Evolutionary conservation across 2,329 filamentous ascomycete genomes (phyloP), one percentile per base, ranked within the genome.

Genomic region (Helminthosporium solani): DNA sequence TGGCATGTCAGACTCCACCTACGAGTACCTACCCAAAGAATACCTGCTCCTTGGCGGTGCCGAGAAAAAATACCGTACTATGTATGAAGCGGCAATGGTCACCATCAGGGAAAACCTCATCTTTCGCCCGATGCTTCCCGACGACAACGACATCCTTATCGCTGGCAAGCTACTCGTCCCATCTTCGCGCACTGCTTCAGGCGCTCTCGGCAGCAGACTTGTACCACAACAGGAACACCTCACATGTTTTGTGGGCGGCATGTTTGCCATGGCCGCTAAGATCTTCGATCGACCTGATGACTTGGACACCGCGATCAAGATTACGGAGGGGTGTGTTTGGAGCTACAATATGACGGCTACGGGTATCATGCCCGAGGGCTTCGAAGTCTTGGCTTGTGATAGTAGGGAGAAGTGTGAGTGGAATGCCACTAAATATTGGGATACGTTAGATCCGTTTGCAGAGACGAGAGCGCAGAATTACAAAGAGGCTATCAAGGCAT

Each of bases 191-290:
- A 16, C 65, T 54, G 52, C 56, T 33, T 25, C 47, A 11, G 39
- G 54, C 6, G 51, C 57, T 27, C 11, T 14, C 12, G 18, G 7
- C 20, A 38, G 5, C 11, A 33, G 53, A 15, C 58, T 74, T 0
- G 57, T 69, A 34, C 56, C 64, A 1, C 70, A 74, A 31, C 69
- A 73, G 9, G 80, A 85, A 47, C 87, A 90, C 61, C 73, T 88
- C 2, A 78, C 79, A 2, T 90, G 86, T 67, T 90, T 88, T 61
- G 74, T 80, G 2, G 86, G 86, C 6, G 87, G 85, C 8, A 84
- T 86, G 74, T 84, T 87, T 36, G 86, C 76, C 1, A 76, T 90
- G 28, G 84, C 80, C 1, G 82, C 85, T 1, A 81, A 78, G 49
- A 72, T 89, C 20, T 80, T 87, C 52, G 58, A 74, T 36, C 74